A percentile compares a stretch with the other conserved stretches of the same genome.
Evolutionary conservation across 306 rosid species (phyloP).

Genomic region (Lathyrus aphaca): DNA sequence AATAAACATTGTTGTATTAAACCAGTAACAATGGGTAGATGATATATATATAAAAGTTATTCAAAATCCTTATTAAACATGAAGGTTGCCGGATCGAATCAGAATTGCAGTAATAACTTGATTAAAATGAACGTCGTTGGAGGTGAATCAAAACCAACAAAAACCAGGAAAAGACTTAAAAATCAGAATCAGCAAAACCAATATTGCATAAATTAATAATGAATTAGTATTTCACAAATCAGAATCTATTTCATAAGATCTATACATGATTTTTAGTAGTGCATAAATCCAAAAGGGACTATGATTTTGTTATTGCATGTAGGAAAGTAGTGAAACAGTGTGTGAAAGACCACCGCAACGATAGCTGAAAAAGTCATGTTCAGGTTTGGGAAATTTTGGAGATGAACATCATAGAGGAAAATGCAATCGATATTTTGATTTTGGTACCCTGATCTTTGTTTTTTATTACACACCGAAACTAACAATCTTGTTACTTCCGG

Average conservation of each 20-base stretch:
- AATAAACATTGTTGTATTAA: not conserved
- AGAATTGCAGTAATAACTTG: not conserved
- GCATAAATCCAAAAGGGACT: not conserved
- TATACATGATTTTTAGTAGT: not conserved
- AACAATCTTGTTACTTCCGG: too few species aligned
- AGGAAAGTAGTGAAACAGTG: not conserved
- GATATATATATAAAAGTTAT: not conserved
- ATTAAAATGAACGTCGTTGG: not conserved
- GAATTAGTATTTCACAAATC: not conserved
- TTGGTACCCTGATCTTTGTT: too few species aligned
- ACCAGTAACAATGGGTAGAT: not conserved
- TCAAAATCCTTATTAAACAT: not conserved
- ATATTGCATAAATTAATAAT: not conserved
- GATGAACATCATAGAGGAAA: too few species aligned
- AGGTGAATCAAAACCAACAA: slow-evolving; percentile 8
- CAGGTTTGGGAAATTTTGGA: too few species aligned
- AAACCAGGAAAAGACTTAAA: not conserved
- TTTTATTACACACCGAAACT: too few species aligned
- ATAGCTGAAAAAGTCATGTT: too few species aligned
- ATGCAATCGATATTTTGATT: too few species aligned
- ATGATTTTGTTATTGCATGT: not conserved
- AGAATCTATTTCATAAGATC: slow-evolving; percentile 1
- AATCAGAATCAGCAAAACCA: not conserved
- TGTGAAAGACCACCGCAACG: too few species aligned
- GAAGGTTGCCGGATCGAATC: not conserved